Evolutionary conservation across 768 basidiomycete genomes (phyloP).

Genomic region (Naganishia vishniacii): DNA sequence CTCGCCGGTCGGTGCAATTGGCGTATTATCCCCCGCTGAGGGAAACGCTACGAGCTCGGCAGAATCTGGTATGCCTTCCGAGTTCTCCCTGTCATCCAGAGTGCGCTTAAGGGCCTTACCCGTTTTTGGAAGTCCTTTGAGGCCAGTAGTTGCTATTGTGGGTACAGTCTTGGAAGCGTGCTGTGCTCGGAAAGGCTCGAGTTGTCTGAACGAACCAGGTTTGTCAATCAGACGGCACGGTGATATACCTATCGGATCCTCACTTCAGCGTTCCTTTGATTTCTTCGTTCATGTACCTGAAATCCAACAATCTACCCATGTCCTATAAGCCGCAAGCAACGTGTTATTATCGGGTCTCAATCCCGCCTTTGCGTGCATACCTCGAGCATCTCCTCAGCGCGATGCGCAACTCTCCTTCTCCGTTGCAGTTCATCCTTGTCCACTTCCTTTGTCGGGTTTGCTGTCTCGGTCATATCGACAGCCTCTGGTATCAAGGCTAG

Average conservation of each 20-base stretch:
- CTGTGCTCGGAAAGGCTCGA: conserved; percentile 16
- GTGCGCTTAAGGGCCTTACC: not conserved
- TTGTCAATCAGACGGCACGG: conserved; percentile 33
- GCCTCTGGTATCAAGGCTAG: conserved; percentile 9
- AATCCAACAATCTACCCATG: conserved; percentile 69
- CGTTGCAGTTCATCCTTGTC: conserved; percentile 60
- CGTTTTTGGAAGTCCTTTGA: not conserved
- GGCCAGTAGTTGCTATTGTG: not conserved
- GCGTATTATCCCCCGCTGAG: conserved; percentile 1
- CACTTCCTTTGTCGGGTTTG: conserved; percentile 59
- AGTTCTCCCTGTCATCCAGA: not conserved
- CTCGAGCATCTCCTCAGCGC: conserved; percentile 75
- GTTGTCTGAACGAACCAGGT: conserved; percentile 6
- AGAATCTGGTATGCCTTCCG: conserved; percentile 13
- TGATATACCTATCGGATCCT: conserved; percentile 56
- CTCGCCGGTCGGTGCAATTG: conserved; percentile 1
- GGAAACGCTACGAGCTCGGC: not conserved
- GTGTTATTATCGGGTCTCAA: not conserved
- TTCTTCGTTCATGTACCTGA: conserved; percentile 66
- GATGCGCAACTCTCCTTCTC: conserved; percentile 66
- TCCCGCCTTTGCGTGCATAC: conserved; percentile 51
- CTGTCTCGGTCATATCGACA: conserved; percentile 58
- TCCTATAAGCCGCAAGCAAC: conserved; percentile 55
- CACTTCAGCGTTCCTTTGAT: conserved; percentile 66
- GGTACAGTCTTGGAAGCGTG: conserved; percentile 7